These are phyloP conservation scores for Colletotrichum tropicicola DNA, from an alignment of 2,329 filamentous ascomycete species.

Conservation along the genomic window DNA sequence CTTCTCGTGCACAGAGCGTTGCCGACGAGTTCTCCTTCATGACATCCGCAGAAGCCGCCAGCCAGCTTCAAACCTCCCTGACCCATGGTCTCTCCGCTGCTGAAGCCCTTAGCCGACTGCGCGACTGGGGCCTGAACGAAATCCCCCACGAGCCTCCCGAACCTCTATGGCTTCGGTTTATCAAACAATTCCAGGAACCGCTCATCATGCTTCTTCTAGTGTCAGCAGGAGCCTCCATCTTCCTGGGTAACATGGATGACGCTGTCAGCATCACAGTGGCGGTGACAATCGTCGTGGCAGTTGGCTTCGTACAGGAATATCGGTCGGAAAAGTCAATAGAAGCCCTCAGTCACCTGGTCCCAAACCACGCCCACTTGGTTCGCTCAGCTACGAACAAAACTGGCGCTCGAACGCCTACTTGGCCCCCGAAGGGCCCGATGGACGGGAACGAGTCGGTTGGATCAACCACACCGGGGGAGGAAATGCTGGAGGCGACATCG, in stretches of 20 bases:
- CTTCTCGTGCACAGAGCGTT: constrained; percentile 49
- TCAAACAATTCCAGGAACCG: constrained; percentile 97
- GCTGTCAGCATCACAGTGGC: constrained; percentile 95
- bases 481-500: constrained; percentile 75
- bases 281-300: constrained; percentile 95
- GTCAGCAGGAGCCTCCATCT: constrained; percentile 86
- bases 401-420: constrained; percentile 49
- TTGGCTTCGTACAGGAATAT: constrained; percentile 98
- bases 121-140: constrained; percentile 89
- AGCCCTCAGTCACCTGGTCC: constrained; percentile 90
- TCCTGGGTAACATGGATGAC: constrained; percentile 95
- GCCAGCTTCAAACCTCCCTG: constrained; percentile 83
- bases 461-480: constrained; percentile 68
- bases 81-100: constrained; percentile 81
- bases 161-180: constrained; percentile 91
- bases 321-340: constrained; percentile 97
- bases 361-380: constrained; percentile 95
- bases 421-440: constrained; percentile 59
- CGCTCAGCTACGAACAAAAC: constrained; percentile 60
- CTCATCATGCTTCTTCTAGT: constrained; percentile 91
- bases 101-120: constrained; percentile 82
- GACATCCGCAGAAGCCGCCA: constrained; percentile 80
- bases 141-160: constrained; percentile 94
- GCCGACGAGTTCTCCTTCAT: constrained; percentile 73
- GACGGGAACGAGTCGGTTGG: constrained; percentile 43